Evolutionary conservation across 1,284 basidiomycete genomes (phyloP).

Genomic region (Tylopilus orsonianus): DNA sequence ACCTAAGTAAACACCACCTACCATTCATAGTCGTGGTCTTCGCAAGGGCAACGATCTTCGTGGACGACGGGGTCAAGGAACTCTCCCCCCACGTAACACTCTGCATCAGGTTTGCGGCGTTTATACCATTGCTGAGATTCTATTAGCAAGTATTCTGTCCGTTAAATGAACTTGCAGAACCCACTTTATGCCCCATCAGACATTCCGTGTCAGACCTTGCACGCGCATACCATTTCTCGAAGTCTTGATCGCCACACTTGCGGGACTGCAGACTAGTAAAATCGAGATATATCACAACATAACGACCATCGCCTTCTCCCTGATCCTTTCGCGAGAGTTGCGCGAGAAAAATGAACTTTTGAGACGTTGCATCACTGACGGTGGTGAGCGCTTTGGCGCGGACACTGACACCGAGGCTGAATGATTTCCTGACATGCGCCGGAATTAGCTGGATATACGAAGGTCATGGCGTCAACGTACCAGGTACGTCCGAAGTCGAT

Average conservation of each 20-base stretch:
- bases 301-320: conserved; percentile 54
- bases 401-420: conserved; percentile 70
- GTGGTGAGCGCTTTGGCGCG: conserved; percentile 80
- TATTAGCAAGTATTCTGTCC: not conserved
- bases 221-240: conserved; percentile 89
- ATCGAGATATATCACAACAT: conserved; percentile 81
- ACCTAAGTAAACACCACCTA: conserved; percentile 37
- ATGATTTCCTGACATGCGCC: conserved; percentile 68
- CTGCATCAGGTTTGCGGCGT: conserved; percentile 79
- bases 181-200: conserved; percentile 92
- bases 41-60: conserved; percentile 84
- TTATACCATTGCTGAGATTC: conserved; percentile 89
- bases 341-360: conserved; percentile 87
- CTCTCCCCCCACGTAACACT: conserved; percentile 93
- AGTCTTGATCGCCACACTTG: conserved; percentile 75
- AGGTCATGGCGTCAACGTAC: conserved; percentile 45
- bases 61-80: conserved; percentile 82
- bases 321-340: conserved; percentile 69
- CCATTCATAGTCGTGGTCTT: conserved; percentile 93
- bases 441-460: conserved; percentile 3
- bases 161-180: conserved; percentile 17
- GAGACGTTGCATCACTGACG: conserved; percentile 89
- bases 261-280: conserved; percentile 71
- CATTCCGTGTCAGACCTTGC: conserved; percentile 68
- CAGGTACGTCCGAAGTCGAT: conserved; percentile 83